Evolutionary conservation across 164 flowering plant species (phyloP).

Genomic region (Vitis rupestris): DNA sequence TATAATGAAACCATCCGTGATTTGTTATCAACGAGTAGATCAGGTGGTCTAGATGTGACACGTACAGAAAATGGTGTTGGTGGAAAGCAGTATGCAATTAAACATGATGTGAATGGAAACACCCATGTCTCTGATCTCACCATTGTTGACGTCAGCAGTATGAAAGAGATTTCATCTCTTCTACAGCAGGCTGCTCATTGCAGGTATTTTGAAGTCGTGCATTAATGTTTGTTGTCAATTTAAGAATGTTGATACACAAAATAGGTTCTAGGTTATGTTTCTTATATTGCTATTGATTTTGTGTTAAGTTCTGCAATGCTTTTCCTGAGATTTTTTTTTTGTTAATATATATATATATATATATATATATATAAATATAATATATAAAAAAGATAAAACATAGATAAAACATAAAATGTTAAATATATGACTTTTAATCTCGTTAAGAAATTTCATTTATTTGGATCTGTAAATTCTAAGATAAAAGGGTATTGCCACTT

Average conservation of each 20-base stretch:
- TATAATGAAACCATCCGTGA: conserved; percentile 96
- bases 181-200: conserved; percentile 86
- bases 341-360: too few species aligned
- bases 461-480: too few species aligned
- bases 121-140: conserved; percentile 93
- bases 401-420: too few species aligned
- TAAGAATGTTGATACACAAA: too few species aligned
- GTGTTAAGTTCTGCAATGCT: not conserved
- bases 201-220: conserved; percentile 47
- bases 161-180: conserved; percentile 77
- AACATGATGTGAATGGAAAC: conserved; percentile 87
- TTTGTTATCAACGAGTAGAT: conserved; percentile 53
- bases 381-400: too few species aligned
- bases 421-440: too few species aligned
- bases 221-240: not conserved
- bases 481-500: not conserved
- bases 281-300: not conserved
- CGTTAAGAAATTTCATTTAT: too few species aligned
- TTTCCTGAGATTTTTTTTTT: too few species aligned
- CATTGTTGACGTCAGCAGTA: conserved; percentile 78
- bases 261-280: too few species aligned
- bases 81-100: conserved; percentile 79
- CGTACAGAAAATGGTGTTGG: conserved; percentile 36
- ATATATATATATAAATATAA: too few species aligned
- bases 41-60: conserved; percentile 29